These are phyloP conservation scores for Aspergillus sparsus DNA, from an alignment of 495 filamentous ascomycete species.

Conservation along the genomic window DNA sequence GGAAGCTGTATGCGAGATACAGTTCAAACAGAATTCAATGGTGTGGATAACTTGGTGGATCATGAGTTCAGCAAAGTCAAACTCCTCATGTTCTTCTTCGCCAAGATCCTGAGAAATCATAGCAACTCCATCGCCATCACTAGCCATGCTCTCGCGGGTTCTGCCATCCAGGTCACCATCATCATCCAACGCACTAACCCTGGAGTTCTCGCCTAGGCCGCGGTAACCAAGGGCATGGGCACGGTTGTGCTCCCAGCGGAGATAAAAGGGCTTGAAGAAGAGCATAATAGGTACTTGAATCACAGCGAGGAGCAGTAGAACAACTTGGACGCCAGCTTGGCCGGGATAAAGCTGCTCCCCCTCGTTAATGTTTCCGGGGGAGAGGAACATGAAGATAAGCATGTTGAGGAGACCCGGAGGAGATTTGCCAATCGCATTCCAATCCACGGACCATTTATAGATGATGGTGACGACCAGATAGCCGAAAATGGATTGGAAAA, in stretches of 20 bases:
- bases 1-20: constrained; percentile 97
- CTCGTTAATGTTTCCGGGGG: constrained; percentile 69
- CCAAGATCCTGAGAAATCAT: constrained; percentile 87
- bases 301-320: constrained; percentile 81
- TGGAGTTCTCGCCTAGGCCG: constrained; percentile 82
- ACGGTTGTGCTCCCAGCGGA: constrained; percentile 88
- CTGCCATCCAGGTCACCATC: constrained; percentile 61
- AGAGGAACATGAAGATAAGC: constrained; percentile 99
- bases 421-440: constrained; percentile 61
- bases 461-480: constrained; percentile 92
- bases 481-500: constrained; percentile 98
- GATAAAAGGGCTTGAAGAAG: constrained; percentile 92
- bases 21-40: constrained; percentile 99
- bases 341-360: constrained; percentile 69
- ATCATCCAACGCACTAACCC: constrained; percentile 84
- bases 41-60: constrained; percentile 99
- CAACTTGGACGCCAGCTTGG: constrained; percentile 71
- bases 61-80: constrained; percentile 94
- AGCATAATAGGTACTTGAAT: constrained; percentile 86
- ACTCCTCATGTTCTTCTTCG: constrained; percentile 82
- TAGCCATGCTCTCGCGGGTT: constrained; percentile 69
- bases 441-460: constrained; percentile 96
- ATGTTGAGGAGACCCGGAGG: constrained; percentile 94
- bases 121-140: constrained; percentile 83
- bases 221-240: constrained; percentile 87